Evolutionary conservation across 2,329 filamentous ascomycete species (phyloP).

Genomic region (Lomentospora prolificans): DNA sequence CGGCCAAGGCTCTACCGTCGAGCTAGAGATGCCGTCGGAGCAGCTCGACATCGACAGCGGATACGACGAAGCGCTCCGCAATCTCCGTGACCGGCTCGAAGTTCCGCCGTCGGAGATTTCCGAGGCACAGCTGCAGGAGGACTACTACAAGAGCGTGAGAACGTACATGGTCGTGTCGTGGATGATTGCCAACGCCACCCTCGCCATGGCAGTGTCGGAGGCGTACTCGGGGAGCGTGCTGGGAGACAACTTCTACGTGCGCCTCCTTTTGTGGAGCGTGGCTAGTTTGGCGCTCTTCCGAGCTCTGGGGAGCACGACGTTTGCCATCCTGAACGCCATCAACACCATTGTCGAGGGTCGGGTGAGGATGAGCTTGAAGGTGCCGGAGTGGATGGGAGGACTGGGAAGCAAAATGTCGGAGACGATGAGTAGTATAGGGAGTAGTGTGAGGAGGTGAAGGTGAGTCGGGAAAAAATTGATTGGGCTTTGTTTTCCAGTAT

Average conservation of each 20-base stretch:
- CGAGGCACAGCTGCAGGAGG: constrained; percentile 84
- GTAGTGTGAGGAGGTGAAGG: constrained; percentile 27
- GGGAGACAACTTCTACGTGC: constrained; percentile 79
- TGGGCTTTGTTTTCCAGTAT: too few relatives aligned
- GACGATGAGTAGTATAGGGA: constrained; percentile 39
- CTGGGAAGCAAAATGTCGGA: constrained; percentile 33
- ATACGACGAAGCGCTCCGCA: constrained; percentile 93
- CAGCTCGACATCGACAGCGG: constrained; percentile 97
- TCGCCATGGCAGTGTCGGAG: constrained; percentile 89
- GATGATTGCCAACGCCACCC: constrained; percentile 85
- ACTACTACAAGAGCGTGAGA: constrained; percentile 94
- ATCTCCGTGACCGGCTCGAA: constrained; percentile 85
- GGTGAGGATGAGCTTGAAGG: constrained; percentile 49
- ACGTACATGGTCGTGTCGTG: constrained; percentile 97
- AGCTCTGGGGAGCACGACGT: constrained; percentile 70
- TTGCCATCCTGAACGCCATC: constrained; percentile 72
- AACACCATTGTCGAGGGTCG: constrained; percentile 82
- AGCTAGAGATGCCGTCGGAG: constrained; percentile 95
- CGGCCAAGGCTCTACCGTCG: constrained; percentile 65
- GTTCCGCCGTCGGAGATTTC: constrained; percentile 52
- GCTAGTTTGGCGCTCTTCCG: constrained; percentile 80
- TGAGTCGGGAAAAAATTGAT: too few relatives aligned
- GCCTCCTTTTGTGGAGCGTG: constrained; percentile 88
- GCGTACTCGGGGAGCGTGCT: constrained; percentile 65
- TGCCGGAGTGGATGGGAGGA: constrained; percentile 38